phyloP scores from a whole-genome alignment of 2,329 filamentous ascomycete genomes.

The Orbilia blumenaviensis region DNA sequence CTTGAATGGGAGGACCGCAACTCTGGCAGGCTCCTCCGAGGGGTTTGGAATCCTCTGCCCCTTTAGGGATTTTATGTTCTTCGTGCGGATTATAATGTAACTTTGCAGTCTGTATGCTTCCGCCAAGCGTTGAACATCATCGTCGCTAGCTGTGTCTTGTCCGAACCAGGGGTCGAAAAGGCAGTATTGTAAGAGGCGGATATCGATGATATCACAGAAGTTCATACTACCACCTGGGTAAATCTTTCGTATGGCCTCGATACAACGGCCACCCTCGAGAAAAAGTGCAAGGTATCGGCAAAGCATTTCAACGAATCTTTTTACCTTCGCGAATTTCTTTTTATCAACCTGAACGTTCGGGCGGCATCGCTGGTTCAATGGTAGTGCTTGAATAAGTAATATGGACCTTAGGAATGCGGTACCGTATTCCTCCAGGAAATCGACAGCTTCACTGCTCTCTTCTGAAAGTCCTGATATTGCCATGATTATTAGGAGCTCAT shows the following conservation, averaged over 20 bases:
- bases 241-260: background rate
- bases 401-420: slow-evolving; percentile 19
- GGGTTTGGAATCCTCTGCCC: background rate
- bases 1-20: slow-evolving; percentile 19
- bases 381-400: background rate
- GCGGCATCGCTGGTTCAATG: slow-evolving; percentile 16
- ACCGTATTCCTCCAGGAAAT: slow-evolving; percentile 11
- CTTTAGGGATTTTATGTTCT: background rate
- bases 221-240: slow-evolving; percentile 6
- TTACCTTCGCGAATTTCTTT: background rate
- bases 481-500: slow-evolving; percentile 10
- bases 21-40: background rate
- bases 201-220: slow-evolving; percentile 25
- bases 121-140: background rate
- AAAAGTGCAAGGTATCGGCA: slow-evolving; percentile 23
- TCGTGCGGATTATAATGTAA: background rate
- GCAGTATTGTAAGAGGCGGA: slow-evolving; percentile 39
- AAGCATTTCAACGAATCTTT: slow-evolving; percentile 5
- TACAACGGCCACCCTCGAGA: background rate
- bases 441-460: background rate
- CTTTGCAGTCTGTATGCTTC: slow-evolving; percentile 18
- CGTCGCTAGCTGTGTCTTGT: background rate
- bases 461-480: slow-evolving; percentile 2
- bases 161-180: slow-evolving; percentile 15
- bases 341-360: slow-evolving; percentile 8